A percentile compares a stretch with the other conserved stretches of the same genome.
These are phyloP conservation scores for button mushroom (Agaricus bisporus) DNA, from an alignment of 768 basidiomycete genomes.

Conservation along the genomic window DNA sequence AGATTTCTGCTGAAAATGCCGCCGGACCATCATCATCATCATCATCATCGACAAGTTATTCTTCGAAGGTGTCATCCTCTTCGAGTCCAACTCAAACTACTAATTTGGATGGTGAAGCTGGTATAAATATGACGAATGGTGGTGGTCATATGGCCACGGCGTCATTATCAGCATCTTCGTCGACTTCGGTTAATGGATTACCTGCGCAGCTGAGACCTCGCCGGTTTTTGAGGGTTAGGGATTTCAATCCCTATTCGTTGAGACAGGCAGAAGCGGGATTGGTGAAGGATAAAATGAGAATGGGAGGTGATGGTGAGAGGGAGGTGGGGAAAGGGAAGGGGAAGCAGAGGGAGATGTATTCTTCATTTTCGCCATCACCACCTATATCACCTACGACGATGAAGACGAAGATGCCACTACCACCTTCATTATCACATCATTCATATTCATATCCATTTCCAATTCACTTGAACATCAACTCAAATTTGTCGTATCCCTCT, in stretches of 20 bases:
- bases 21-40: too few species aligned
- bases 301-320: constrained; percentile 7
- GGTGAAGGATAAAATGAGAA: neutral
- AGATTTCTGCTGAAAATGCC: too few species aligned
- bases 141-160: neutral
- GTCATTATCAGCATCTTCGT: neutral
- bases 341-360: constrained; percentile 14
- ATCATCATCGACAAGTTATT: too few species aligned
- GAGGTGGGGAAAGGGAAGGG: constrained; percentile 18
- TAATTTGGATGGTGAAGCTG: too few species aligned
- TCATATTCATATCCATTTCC: neutral
- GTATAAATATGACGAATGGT: neutral
- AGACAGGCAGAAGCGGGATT: constrained; percentile 11
- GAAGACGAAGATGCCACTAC: too few species aligned
- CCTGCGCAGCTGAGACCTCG: constrained; percentile 4
- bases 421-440: neutral
- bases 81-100: too few species aligned
- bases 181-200: neutral
- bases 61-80: too few species aligned
- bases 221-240: constrained; percentile 24
- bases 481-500: neutral
- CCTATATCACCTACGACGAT: too few species aligned
- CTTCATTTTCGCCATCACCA: neutral
- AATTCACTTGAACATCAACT: neutral
- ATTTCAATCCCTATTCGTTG: constrained; percentile 27